Base-by-base conservation (phyloP, 768 basidiomycete genomes). In the Naematelia encephala region DNA sequence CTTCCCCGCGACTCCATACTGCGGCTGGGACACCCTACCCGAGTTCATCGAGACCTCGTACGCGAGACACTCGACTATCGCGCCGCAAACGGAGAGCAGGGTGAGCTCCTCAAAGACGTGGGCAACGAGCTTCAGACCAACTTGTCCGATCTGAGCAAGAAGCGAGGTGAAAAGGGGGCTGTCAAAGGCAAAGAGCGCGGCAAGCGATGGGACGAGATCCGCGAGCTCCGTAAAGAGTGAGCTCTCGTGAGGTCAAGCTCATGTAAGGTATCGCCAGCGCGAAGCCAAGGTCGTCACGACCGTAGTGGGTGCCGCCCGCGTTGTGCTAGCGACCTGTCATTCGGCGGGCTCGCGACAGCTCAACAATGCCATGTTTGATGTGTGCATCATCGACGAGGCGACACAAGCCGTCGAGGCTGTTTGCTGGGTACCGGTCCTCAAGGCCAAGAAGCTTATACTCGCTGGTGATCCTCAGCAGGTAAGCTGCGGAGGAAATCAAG, bases 361-460 rank as follows among this genome's bases (percentile, higher is more conserved):
- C 5, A 82, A 83, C 44, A 84, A 87, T 59, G 82, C 86, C 56
- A 78, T 82, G 1, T 99, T 99, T 69, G 96, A 99, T 72, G 88
- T 94, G 0, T 85, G 92, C 11, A 87, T 99, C 47, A 93, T 99
- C 54, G 96, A 99, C 66, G 96, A 99, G 78, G 96, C 96, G 0
- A 97, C 96, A 0, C 96, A 98, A 75, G 94, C 93, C 2, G 72
- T 96, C 13, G 94, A 99, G 79, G 91, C 92, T 22, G 92, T 92
- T 3, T 97, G 92, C 78, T 97, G 94, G 92, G 84, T 98, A 28
- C 93, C 96, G 0, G 88, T 97, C 56, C 84, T 93, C 77, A 94
- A 93, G 75, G 88, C 86, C 0, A 87, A 86, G 79, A 94, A 91
- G 74, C 79, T 92, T 50, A 87, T 92, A 13, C 80, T 96, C 23